Evolutionary conservation across 495 filamentous ascomycete genomes (phyloP), one percentile per base, ranked within the genome.

Genomic region (Immersiella caudata): DNA sequence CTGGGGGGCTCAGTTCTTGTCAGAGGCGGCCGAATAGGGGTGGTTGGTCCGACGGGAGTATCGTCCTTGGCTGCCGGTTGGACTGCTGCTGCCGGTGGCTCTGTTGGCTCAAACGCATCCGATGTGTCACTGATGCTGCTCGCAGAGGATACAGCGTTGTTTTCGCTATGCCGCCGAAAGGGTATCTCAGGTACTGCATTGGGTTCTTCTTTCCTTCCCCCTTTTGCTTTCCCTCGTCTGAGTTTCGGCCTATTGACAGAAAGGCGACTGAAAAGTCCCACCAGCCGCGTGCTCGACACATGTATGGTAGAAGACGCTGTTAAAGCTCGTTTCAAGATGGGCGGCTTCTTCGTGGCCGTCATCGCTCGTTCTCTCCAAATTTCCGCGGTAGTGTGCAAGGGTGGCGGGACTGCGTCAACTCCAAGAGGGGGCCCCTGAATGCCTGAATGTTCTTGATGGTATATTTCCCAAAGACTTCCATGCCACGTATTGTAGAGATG

Each of bases 401-500:
- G 50, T 24, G 50, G 50, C 50, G 50, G 50, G 50, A 54, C 50
- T 54, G 50, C 50, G 50, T 54, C 50, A 54, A 7, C 50, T 24
- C 50, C 6, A 54, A 54, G n/a, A 54, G n/a, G 50, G n/a, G 50
- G 50, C 50, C n/a, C 6, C 50, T 6, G 50, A 7, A 54, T 54
- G 50, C 50, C 50, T 18, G 50, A 7, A 54, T 54, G 50, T 54
- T 54, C 50, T 18, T 54, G 50, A 54, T 54, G 50, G 50, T 54
- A 54, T 54, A 54, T 54, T 18, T 54, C 50, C 50, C 50, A 54
- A 6, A 54, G 16, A 6, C n/a, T 54, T 54, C 50, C 50, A 54
- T 54, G 50, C 50, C 50, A 54, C n/a, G 50, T 24, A 54, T 54
- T 54, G 50, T 54, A 54, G 50, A 54, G 50, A 54, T 54, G 50